Evolutionary conservation across 1,139 yeast genomes (phyloP).

Genomic region (Candida anutae): DNA sequence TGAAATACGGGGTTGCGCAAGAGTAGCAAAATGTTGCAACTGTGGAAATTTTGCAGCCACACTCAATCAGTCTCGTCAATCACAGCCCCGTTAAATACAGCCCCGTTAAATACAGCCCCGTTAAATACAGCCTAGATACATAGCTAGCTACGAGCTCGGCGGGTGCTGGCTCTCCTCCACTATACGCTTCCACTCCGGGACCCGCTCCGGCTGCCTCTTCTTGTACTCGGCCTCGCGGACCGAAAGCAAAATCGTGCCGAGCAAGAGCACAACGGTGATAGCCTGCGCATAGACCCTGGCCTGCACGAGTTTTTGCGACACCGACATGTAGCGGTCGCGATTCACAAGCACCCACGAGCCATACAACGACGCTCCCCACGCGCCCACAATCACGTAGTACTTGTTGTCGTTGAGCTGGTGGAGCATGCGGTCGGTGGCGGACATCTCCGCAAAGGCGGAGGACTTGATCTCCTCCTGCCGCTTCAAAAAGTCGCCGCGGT

Average conservation of each 20-base stretch:
- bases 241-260: conserved; percentile 57
- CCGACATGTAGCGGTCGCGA: conserved; percentile 68
- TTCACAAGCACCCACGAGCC: conserved; percentile 78
- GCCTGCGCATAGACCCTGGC: conserved; percentile 95
- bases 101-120: no score
- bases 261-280: conserved; percentile 54
- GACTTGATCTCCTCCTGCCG: conserved; percentile 9
- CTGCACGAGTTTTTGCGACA: conserved; percentile 80
- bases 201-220: conserved; percentile 26
- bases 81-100: no score
- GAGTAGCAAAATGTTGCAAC: no score
- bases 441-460: conserved; percentile 11
- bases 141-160: no score
- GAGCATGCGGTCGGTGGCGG: conserved; percentile 17
- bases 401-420: conserved; percentile 49
- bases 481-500: conserved; percentile 26
- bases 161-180: conserved; percentile 7
- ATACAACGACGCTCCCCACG: conserved; percentile 83
- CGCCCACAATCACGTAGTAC: conserved; percentile 65
- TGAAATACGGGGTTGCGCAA: no score
- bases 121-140: no score
- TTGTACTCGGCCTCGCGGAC: conserved; percentile 52
- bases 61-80: no score
- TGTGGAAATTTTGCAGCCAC: no score
- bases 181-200: conserved; percentile 29